A percentile compares a stretch with the other conserved stretches of the same genome.
These are phyloP conservation scores for Boechera retrofracta DNA, from an alignment of 345 rosid species.

Conservation along the genomic window DNA sequence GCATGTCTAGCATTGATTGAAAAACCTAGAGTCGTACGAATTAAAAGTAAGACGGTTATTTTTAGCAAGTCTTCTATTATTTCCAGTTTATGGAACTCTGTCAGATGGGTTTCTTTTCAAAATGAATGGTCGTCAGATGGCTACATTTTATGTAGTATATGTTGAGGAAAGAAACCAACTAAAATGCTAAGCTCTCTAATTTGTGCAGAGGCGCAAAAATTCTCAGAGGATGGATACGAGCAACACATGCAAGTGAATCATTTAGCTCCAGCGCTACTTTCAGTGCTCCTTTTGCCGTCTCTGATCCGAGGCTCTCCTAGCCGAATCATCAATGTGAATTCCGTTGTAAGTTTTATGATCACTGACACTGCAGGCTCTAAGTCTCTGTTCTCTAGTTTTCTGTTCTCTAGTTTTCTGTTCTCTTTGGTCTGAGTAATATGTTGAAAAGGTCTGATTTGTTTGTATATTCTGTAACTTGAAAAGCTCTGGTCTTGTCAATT, in stretches of 20 bases:
- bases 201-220: conserved; percentile 73
- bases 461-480: not conserved
- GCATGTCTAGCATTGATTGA: conserved; percentile 1
- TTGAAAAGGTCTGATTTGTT: not conserved
- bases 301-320: conserved; percentile 93
- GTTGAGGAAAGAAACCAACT: conserved; percentile 18
- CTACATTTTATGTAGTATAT: conserved; percentile 10
- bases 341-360: conserved; percentile 76
- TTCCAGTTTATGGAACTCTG: conserved; percentile 14
- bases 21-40: not conserved
- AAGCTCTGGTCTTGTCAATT: conserved; percentile 4
- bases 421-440: conserved; percentile 25
- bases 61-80: conserved; percentile 2
- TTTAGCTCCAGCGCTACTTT: conserved; percentile 91
- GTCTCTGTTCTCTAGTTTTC: conserved; percentile 4
- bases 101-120: not conserved
- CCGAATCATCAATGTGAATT: conserved; percentile 90
- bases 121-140: not conserved
- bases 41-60: not conserved
- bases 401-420: conserved; percentile 17
- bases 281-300: conserved; percentile 88
- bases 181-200: conserved; percentile 26
- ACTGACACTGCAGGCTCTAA: conserved; percentile 12
- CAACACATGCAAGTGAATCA: conserved; percentile 99
- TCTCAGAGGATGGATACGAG: conserved; percentile 90